Conservation (phyloP, 2,329 filamentous ascomycete genomes). For the Colletotrichum godetiae region DNA sequence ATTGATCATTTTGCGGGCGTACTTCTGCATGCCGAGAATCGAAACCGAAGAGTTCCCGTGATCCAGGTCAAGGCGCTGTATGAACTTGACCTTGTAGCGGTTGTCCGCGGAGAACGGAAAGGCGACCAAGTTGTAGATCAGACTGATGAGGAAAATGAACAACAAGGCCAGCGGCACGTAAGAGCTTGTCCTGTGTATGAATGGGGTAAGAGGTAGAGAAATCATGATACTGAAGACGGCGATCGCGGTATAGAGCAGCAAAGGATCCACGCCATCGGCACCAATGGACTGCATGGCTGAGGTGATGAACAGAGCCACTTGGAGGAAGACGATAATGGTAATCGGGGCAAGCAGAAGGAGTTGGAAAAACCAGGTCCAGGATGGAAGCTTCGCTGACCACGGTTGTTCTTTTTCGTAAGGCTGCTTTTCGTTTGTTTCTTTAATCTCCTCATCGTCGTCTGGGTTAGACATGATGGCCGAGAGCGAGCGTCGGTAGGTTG, state of each 20-base stretch:
- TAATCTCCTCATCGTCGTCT: constrained; percentile 41
- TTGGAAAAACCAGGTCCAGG: constrained; percentile 90
- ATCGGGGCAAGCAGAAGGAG: constrained; percentile 84
- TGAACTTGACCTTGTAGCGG: constrained; percentile 88
- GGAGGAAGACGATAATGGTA: constrained; percentile 79
- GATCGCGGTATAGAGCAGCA: constrained; percentile 78
- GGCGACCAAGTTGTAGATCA: constrained; percentile 86
- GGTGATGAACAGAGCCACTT: constrained; percentile 79
- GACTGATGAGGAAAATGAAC: constrained; percentile 71
- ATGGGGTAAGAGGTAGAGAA: constrained; percentile 81
- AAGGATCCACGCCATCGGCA: constrained; percentile 80
- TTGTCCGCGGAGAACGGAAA: constrained; percentile 88
- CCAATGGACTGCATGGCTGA: constrained; percentile 83
- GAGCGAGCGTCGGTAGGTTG: constrained; percentile 64
- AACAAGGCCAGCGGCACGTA: constrained; percentile 85
- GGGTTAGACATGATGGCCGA: constrained; percentile 41
- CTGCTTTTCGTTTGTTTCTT: constrained; percentile 40
- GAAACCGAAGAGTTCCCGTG: constrained; percentile 73
- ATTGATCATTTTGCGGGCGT: constrained; percentile 73
- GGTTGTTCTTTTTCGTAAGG: constrained; percentile 80
- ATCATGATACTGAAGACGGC: constrained; percentile 77
- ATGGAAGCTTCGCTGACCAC: constrained; percentile 84
- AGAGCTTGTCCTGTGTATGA: constrained; percentile 86
- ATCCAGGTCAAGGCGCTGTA: constrained; percentile 83
- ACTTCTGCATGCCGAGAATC: constrained; percentile 75